Evolutionary conservation across 306 rosid genomes (phyloP).

Genomic region (Hylodesmum podocarpum): DNA sequence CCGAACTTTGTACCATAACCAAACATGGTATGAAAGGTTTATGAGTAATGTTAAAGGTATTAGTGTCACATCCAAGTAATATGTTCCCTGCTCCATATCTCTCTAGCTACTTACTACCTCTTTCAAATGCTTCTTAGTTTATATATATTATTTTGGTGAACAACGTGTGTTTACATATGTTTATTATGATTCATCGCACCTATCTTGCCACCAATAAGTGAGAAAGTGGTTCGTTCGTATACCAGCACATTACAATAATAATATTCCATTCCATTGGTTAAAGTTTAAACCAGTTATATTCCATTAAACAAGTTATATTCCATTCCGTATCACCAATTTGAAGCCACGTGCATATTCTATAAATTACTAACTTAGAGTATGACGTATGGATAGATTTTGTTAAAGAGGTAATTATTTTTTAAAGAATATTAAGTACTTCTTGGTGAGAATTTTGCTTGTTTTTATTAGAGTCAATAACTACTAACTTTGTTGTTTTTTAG

Average conservation of each 20-base stretch:
- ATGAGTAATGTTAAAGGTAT: slow-evolving; percentile 61
- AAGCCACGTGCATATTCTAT: neutral
- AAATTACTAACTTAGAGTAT: neutral
- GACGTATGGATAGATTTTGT: no score
- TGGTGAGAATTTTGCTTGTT: no score
- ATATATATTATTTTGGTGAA: neutral
- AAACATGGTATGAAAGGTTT: slow-evolving; percentile 39
- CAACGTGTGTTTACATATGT: neutral
- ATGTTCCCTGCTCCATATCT: slow-evolving; percentile 50
- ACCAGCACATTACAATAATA: neutral
- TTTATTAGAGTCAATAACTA: no score
- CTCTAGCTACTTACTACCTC: neutral
- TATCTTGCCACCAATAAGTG: neutral
- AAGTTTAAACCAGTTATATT: neutral
- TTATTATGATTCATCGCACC: neutral
- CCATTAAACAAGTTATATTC: neutral
- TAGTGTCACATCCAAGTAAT: slow-evolving; percentile 51
- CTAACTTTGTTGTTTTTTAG: no score
- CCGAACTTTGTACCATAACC: neutral
- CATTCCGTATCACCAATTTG: neutral
- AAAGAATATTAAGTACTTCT: no score
- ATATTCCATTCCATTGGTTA: neutral
- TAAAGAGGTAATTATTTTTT: no score
- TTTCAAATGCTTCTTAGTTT: neutral
- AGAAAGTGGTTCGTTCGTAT: neutral